Base-by-base conservation (phyloP, 2,329 filamentous ascomycete species). In the Kalaharituber pfeilii region DNA sequence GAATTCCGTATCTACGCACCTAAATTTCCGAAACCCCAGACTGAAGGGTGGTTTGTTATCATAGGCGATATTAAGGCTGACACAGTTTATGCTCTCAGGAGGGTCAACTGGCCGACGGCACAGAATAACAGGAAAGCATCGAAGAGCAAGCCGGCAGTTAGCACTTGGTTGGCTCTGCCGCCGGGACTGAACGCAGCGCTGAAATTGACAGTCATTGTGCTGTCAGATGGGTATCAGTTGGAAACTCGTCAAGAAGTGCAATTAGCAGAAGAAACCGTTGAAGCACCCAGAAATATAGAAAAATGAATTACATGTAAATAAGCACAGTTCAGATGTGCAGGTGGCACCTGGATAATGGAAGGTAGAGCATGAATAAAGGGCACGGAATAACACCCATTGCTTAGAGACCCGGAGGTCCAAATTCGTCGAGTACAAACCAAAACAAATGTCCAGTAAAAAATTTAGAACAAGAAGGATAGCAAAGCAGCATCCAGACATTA, bases 1-100 rank as follows among this genome's bases (percentile, higher is more conserved):
- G 83, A 87, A 1, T 80, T 78, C 50, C 78, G 82, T 57, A 83
- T 95, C 65, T 94, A 82, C 63, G 86, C 91, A 0, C 89, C 93
- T 2, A 76, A 78, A 22, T 96, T 94, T 69, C 89, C 89, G 1
- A 98, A 98, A 69, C 80, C 87, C 15, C 91, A 98, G 68, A 91
- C 80, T 0, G 91, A 98, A 65, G 88, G 88, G 0, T 96, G 82
- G 77, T 96, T 98, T 67, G 78, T 91, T 13, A 66, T 96, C 22
- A 75, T 94, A 0, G 81, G 80, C 5, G 79, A 84, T 62, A 64
- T 76, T 2, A 71, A 71, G 0, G 75, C 70, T 5, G 86, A 89
- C 56, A 86, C 95, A 62, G 75, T 96, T 36, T 69, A 94, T 3
- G 89, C 84, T 2, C 73, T 98, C 59, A 96, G 94, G 74, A 75